These are phyloP conservation scores for Amanita jacksonii DNA, from an alignment of 768 basidiomycete species.

Conservation along the genomic window DNA sequence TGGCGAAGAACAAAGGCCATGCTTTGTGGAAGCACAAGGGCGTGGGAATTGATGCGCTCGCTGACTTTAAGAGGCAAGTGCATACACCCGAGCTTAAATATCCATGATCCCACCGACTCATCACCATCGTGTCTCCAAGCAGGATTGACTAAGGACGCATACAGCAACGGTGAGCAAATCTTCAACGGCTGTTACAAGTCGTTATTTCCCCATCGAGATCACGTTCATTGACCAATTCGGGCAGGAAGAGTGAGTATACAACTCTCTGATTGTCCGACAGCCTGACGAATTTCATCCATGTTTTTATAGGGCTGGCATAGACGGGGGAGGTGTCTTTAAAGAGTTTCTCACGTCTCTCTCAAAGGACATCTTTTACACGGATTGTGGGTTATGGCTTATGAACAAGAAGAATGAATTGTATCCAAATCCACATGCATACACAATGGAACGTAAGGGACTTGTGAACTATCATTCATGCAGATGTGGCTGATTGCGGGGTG, in stretches of 20 bases:
- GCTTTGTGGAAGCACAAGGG: too few relatives aligned
- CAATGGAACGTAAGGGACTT: constrained; percentile 61
- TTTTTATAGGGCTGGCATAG: constrained; percentile 68
- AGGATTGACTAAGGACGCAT: too few relatives aligned
- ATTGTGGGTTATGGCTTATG: constrained; percentile 88
- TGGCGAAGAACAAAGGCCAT: too few relatives aligned
- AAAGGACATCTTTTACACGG: constrained; percentile 91
- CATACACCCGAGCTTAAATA: too few relatives aligned
- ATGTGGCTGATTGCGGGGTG: neutral
- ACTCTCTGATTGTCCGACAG: too few relatives aligned
- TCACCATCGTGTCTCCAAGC: too few relatives aligned
- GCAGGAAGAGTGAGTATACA: constrained; percentile 59
- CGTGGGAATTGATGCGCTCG: too few relatives aligned
- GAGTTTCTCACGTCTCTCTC: constrained; percentile 91
- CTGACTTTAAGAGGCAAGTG: too few relatives aligned
- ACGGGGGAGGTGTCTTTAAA: constrained; percentile 96
- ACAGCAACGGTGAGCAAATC: too few relatives aligned
- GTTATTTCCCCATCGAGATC: constrained; percentile 80
- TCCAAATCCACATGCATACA: constrained; percentile 88
- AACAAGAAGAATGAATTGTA: constrained; percentile 92
- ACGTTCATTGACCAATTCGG: constrained; percentile 90
- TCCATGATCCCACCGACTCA: too few relatives aligned
- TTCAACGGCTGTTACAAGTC: too few relatives aligned
- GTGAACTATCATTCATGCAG: neutral
- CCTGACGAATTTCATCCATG: too few relatives aligned